Evolutionary conservation across 1,139 yeast genomes (phyloP).

Genomic region (Suhomyces wounanorum): DNA sequence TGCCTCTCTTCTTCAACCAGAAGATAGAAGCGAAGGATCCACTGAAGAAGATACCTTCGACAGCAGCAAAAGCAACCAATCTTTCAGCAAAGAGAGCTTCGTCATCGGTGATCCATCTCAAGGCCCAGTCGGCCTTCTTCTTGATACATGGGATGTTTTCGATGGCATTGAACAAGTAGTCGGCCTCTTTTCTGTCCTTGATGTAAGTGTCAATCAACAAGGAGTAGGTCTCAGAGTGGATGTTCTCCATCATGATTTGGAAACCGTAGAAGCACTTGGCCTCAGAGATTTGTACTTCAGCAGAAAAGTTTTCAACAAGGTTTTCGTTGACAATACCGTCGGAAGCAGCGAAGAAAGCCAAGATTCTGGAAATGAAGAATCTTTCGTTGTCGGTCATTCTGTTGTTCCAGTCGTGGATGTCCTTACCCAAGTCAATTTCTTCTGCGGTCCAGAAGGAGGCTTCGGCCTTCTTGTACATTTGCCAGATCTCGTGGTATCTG

Average conservation of each 20-base stretch:
- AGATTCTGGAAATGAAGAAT: conserved; percentile 83
- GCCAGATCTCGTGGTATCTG: conserved; percentile 98
- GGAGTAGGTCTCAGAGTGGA: conserved; percentile 96
- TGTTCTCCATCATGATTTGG: conserved; percentile 99
- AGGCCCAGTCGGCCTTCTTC: conserved; percentile 97
- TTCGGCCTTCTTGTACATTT: conserved; percentile 97
- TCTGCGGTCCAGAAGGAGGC: conserved; percentile 99
- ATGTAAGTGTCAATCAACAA: conserved; percentile 90
- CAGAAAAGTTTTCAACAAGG: conserved; percentile 93
- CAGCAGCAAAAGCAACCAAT: conserved; percentile 97
- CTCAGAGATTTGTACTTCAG: conserved; percentile 96
- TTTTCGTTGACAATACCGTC: conserved; percentile 98
- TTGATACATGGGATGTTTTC: conserved; percentile 92
- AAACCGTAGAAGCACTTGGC: conserved; percentile 98
- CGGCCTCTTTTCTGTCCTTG: conserved; percentile 91
- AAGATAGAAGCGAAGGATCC: conserved; percentile 98
- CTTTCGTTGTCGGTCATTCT: conserved; percentile 85
- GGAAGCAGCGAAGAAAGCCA: conserved; percentile 98
- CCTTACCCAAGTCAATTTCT: conserved; percentile 95
- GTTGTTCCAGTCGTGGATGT: conserved; percentile 85
- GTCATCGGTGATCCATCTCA: conserved; percentile 89
- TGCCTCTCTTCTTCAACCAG: conserved; percentile 97
- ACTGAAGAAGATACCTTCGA: conserved; percentile 96
- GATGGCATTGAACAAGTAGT: conserved; percentile 87
- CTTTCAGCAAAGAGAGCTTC: conserved; percentile 92